Percentiles rank a stretch among this genome's conserved stretches.
Conservation (phyloP, 164 flowering plant species). For the Stephania yunnanensis region DNA sequence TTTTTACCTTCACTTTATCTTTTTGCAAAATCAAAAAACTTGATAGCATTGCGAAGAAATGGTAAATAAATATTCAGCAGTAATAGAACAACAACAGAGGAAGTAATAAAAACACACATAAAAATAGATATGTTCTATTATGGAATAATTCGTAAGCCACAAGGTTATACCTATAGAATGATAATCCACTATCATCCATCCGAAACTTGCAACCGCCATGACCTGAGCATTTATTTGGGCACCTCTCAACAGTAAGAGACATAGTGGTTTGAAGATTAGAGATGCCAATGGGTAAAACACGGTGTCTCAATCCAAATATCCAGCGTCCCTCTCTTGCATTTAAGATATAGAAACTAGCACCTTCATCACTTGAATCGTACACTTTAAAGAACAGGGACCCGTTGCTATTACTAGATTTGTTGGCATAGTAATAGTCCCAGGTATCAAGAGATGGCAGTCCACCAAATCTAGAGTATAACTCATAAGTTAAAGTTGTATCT, state of each 20-base stretch:
- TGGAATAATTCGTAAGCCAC: not conserved
- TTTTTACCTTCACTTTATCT: no score
- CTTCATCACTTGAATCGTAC: conserved; percentile 52
- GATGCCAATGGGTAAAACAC: conserved; percentile 13
- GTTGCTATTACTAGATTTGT: conserved; percentile 51
- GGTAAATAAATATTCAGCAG: no score
- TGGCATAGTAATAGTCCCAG: conserved; percentile 71
- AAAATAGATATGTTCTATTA: not conserved
- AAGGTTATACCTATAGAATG: conserved; percentile 58
- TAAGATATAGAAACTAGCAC: conserved; percentile 56
- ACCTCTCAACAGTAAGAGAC: conserved; percentile 71
- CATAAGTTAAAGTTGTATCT: conserved; percentile 38
- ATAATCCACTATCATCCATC: conserved; percentile 69
- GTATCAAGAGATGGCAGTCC: conserved; percentile 59
- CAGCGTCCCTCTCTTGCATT: conserved; percentile 82
- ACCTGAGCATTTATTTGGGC: conserved; percentile 70
- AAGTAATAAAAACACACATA: not conserved
- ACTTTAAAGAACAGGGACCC: conserved; percentile 55
- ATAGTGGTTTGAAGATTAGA: conserved; percentile 33
- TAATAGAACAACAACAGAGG: not conserved
- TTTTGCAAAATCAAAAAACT: no score
- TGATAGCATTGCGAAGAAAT: no score
- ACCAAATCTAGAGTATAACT: conserved; percentile 71
- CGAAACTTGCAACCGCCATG: conserved; percentile 57
- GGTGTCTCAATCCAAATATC: conserved; percentile 66